A percentile compares a stretch with the other conserved stretches of the same genome.
Conservation (phyloP, 441 rosid genomes). For the Croton laevigatus region DNA sequence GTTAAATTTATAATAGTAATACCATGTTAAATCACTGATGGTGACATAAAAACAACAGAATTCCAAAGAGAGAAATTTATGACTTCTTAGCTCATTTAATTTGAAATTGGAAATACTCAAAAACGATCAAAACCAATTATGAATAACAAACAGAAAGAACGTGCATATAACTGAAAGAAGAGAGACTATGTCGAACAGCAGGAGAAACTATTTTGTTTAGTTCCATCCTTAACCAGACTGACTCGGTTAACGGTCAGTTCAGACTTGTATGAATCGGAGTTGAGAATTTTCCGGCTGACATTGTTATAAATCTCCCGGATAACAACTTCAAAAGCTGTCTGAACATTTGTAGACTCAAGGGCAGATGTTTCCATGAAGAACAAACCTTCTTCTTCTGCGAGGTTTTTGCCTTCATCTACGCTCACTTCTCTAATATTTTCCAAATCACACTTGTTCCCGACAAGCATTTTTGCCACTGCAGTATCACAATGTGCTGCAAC, state of each 20-base stretch:
- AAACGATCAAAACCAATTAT: not conserved
- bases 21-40: no score
- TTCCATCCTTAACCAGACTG: slow-evolving; percentile 45
- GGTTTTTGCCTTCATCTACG: slow-evolving; percentile 65
- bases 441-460: slow-evolving; percentile 89
- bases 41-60: not conserved
- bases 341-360: slow-evolving; percentile 71
- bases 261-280: slow-evolving; percentile 84
- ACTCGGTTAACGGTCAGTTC: slow-evolving; percentile 70
- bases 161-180: slow-evolving; percentile 8
- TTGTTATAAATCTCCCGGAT: slow-evolving; percentile 75
- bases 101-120: not conserved
- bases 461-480: slow-evolving; percentile 72
- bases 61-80: not conserved
- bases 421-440: slow-evolving; percentile 73
- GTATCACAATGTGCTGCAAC: slow-evolving; percentile 80
- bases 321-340: slow-evolving; percentile 85
- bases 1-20: no score
- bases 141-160: not conserved
- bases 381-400: slow-evolving; percentile 76
- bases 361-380: slow-evolving; percentile 98
- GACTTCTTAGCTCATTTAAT: not conserved
- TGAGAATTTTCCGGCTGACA: slow-evolving; percentile 67
- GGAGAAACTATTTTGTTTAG: slow-evolving; percentile 37
- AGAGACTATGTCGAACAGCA: slow-evolving; percentile 52